Evolutionary conservation across 176 grass and related monocot genomes (phyloP).

Genomic region (Carex littledalei): DNA sequence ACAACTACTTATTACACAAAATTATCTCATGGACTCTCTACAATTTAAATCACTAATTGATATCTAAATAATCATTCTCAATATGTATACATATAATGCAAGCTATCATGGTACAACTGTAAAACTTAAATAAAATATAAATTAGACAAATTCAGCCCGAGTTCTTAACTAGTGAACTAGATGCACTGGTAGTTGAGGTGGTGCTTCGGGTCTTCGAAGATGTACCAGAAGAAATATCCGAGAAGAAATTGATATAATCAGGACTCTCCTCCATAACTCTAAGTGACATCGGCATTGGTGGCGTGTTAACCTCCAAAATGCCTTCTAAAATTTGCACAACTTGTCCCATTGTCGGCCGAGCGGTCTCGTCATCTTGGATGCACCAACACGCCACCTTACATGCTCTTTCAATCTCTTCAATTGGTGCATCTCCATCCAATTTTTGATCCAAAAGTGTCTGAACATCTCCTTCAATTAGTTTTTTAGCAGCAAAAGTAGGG

Average conservation of each 20-base stretch:
- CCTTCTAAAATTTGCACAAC: slow-evolving; percentile 81
- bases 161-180: background rate
- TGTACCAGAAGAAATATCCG: slow-evolving; percentile 45
- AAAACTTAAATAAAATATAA: background rate
- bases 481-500: slow-evolving; percentile 49
- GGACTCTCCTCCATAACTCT: slow-evolving; percentile 47
- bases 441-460: slow-evolving; percentile 47
- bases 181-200: background rate
- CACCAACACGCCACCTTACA: slow-evolving; percentile 87
- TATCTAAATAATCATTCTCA: background rate
- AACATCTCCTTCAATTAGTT: slow-evolving; percentile 52
- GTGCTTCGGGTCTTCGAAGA: slow-evolving; percentile 34
- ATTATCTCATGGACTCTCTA: background rate
- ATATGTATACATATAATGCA: background rate
- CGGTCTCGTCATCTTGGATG: slow-evolving; percentile 79
- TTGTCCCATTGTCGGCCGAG: slow-evolving; percentile 60
- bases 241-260: slow-evolving; percentile 71
- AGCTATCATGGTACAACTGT: background rate
- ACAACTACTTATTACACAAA: background rate
- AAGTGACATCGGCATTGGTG: slow-evolving; percentile 65
- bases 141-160: background rate
- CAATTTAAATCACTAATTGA: background rate
- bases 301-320: slow-evolving; percentile 57
- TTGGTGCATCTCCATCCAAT: slow-evolving; percentile 39
- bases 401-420: slow-evolving; percentile 57